Percentiles rank a stretch among this genome's conserved stretches.
These are phyloP conservation scores for Suillus occidentalis DNA, from an alignment of 768 basidiomycete genomes.

Conservation along the genomic window DNA sequence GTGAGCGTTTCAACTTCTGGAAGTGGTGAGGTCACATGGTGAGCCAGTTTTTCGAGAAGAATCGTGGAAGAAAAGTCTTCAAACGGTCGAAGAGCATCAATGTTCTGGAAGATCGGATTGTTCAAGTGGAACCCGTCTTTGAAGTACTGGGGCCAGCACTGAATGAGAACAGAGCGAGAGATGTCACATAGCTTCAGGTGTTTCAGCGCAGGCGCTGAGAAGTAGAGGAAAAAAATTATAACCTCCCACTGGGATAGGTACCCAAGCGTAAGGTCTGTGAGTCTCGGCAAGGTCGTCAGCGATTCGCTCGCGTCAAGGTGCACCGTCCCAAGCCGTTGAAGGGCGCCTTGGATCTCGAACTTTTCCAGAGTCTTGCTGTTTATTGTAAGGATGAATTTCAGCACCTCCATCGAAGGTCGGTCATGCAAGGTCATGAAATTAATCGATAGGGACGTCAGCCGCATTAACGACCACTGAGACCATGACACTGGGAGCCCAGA, in stretches of 20 bases:
- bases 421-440: not conserved
- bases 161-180: not conserved
- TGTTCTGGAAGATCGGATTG: not conserved
- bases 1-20: conserved; percentile 7
- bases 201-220: conserved; percentile 8
- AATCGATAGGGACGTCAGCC: conserved; percentile 12
- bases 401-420: conserved; percentile 1
- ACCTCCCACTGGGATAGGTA: conserved; percentile 10
- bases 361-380: conserved; percentile 8
- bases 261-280: conserved; percentile 6
- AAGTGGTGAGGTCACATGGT: not conserved
- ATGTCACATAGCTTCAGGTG: conserved; percentile 9
- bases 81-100: not conserved
- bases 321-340: not conserved
- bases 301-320: not conserved
- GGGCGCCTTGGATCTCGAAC: conserved; percentile 8
- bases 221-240: not conserved
- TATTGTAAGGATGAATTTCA: not conserved
- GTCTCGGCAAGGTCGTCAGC: conserved; percentile 6
- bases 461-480: conserved; percentile 8
- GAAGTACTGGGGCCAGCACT: not conserved
- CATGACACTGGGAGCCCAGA: conserved; percentile 1
- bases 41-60: conserved; percentile 5
- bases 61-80: not conserved
- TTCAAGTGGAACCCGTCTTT: too few relatives aligned